phyloP scores from a whole-genome alignment of 176 grass and related monocot genomes.

The Avena atlantica region DNA sequence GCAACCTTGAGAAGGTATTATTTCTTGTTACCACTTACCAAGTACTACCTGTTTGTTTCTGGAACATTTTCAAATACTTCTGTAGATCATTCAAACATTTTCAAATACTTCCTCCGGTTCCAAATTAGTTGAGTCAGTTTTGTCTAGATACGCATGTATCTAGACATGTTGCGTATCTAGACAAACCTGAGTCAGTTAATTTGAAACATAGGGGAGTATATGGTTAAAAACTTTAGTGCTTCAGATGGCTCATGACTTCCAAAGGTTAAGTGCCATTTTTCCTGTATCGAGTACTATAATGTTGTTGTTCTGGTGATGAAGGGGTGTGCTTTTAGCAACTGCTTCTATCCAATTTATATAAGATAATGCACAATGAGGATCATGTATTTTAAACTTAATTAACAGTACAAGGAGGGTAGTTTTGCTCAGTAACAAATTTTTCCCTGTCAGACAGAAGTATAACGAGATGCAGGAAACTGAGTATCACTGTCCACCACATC shows the following conservation, averaged over 20 bases:
- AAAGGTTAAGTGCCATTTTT: neutral
- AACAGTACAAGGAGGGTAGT: neutral
- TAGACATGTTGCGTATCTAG: too few species aligned
- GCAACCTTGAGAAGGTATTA: slow-evolving; percentile 71
- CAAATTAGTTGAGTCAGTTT: too few species aligned
- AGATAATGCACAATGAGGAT: neutral
- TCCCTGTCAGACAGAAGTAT: neutral
- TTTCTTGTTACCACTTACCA: slow-evolving; percentile 15
- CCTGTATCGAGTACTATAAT: neutral
- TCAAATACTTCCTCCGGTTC: neutral
- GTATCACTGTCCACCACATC: neutral
- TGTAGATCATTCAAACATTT: neutral
- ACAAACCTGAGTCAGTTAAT: too few species aligned
- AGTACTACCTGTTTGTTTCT: slow-evolving; percentile 26
- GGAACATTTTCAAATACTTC: neutral
- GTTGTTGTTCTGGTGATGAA: neutral
- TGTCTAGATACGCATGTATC: too few species aligned
- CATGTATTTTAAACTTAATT: neutral
- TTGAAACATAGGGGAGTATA: too few species aligned
- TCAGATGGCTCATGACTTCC: neutral
- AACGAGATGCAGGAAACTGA: neutral
- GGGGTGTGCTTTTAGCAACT: slow-evolving; percentile 4
- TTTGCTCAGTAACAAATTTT: neutral
- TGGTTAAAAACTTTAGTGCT: neutral
- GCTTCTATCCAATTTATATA: slow-evolving; percentile 17